These are phyloP conservation scores for Mikania micrantha DNA, from an alignment of 129 eudicot species.

Conservation along the genomic window DNA sequence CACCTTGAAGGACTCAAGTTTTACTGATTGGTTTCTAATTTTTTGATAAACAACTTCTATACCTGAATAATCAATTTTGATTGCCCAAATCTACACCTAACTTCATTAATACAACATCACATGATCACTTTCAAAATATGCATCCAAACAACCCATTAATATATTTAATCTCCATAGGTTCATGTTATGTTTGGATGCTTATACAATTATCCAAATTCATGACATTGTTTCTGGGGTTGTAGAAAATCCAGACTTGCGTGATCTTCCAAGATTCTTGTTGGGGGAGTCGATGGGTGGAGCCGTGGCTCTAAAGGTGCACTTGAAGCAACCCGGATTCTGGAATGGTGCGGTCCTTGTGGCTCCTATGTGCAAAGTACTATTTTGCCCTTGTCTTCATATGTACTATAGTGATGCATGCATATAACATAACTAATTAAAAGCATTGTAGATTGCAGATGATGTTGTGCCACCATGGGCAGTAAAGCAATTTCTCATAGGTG, in stretches of 20 bases:
- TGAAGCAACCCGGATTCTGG: slow-evolving; percentile 85
- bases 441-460: slow-evolving; percentile 83
- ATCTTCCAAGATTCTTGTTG: slow-evolving; percentile 65
- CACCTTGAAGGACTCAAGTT: no score
- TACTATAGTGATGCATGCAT: not conserved
- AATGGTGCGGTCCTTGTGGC: slow-evolving; percentile 92
- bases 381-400: slow-evolving; percentile 11
- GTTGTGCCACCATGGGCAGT: slow-evolving; percentile 72
- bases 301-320: slow-evolving; percentile 80
- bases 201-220: not conserved
- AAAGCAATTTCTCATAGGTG: slow-evolving; percentile 55
- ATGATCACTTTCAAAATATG: not conserved
- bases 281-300: slow-evolving; percentile 99
- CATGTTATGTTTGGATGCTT: not conserved
- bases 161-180: not conserved
- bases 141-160: not conserved
- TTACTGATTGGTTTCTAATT: not conserved
- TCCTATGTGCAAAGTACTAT: slow-evolving; percentile 93
- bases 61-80: not conserved
- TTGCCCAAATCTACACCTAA: not conserved
- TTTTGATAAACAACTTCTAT: not conserved
- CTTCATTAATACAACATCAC: not conserved
- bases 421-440: not conserved
- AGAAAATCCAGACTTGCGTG: slow-evolving; percentile 64
- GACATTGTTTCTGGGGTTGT: slow-evolving; percentile 6